Conservation (phyloP, 2,329 filamentous ascomycete genomes). For the Colletotrichum viniferum region DNA sequence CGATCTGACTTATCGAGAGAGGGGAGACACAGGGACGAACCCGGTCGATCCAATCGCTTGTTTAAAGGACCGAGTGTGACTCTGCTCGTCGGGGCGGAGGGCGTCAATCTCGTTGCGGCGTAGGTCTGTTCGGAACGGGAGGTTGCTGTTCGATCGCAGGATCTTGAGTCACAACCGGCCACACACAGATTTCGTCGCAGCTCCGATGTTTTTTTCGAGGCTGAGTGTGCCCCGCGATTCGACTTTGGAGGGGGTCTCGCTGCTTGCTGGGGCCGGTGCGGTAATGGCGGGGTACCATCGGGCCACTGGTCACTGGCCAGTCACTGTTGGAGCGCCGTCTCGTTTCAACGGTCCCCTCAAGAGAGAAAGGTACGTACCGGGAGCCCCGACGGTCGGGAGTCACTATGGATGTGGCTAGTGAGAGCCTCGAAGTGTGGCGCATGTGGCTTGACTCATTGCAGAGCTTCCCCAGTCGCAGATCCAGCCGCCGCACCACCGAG, state of each 20-base stretch:
- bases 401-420: neutral
- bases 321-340: neutral
- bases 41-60: neutral
- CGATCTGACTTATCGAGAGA: neutral
- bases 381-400: neutral
- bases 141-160: neutral
- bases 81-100: neutral
- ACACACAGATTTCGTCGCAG: conserved; percentile 16
- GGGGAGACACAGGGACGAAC: neutral
- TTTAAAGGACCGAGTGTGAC: neutral
- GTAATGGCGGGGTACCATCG: conserved; percentile 21
- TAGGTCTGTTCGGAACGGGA: neutral
- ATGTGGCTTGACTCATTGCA: neutral
- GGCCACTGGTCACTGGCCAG: conserved; percentile 3
- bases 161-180: conserved; percentile 20
- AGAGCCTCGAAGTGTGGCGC: neutral
- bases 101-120: neutral
- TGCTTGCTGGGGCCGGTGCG: neutral
- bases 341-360: neutral
- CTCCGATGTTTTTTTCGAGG: conserved; percentile 22
- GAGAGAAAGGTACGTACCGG: neutral
- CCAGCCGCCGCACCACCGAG: neutral
- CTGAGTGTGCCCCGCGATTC: conserved; percentile 23
- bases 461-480: neutral
- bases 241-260: neutral